Conservation (phyloP, 441 rosid genomes). For the Pelargonium citronellum region DNA sequence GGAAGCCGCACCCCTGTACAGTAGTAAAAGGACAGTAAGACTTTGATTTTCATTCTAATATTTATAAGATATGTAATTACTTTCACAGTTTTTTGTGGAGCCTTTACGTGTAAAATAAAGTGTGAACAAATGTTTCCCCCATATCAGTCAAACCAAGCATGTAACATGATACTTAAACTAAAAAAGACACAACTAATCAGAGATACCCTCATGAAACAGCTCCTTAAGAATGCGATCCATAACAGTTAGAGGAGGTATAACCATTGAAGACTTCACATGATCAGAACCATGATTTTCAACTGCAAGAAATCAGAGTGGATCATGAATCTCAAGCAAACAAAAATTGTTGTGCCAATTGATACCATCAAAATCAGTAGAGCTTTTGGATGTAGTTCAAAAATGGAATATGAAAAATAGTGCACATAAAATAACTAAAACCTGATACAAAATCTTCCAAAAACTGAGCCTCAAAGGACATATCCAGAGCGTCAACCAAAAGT, state of each 20-base stretch:
- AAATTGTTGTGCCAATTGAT: conserved; percentile 3
- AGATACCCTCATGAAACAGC: conserved; percentile 76
- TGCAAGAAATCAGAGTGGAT: conserved; percentile 29
- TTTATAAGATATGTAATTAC: conserved; percentile 2
- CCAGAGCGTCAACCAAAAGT: conserved; percentile 71
- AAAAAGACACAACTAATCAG: conserved; percentile 13
- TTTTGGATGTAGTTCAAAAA: not conserved
- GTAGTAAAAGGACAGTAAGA: not conserved
- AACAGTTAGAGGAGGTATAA: conserved; percentile 77
- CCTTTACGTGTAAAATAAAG: not conserved
- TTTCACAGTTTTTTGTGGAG: not conserved
- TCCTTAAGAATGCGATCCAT: conserved; percentile 92
- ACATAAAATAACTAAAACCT: conserved; percentile 46
- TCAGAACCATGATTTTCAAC: conserved; percentile 70
- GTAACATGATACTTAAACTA: too few relatives aligned
- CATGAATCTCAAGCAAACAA: conserved; percentile 14
- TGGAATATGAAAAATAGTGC: conserved; percentile 16
- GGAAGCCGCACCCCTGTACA: conserved; percentile 47
- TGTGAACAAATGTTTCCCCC: not conserved
- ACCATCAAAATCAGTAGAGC: not conserved
- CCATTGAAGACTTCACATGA: conserved; percentile 63
- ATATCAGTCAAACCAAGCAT: not conserved
- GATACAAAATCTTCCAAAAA: conserved; percentile 95
- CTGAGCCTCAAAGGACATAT: conserved; percentile 64
- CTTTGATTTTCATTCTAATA: not conserved